Evolutionary conservation across 1,284 basidiomycete species (phyloP).

Genomic region (Retiboletus flavoniger): DNA sequence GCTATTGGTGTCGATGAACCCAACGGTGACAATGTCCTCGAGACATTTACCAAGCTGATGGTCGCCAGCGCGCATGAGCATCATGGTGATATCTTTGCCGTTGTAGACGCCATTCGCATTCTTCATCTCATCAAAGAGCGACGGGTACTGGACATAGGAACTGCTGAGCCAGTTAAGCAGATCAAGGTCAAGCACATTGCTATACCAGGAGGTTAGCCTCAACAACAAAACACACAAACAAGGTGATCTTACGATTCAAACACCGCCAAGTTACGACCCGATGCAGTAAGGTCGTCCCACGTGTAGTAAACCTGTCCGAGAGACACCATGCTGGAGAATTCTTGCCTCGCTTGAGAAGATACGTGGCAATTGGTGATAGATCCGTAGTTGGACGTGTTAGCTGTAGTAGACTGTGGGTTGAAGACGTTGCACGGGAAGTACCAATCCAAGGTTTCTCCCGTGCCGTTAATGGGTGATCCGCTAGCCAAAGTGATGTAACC

Average conservation of each 20-base stretch:
- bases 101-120: constrained; percentile 70
- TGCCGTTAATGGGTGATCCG: constrained; percentile 66
- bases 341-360: constrained; percentile 49
- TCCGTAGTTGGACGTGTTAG: constrained; percentile 73
- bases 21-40: constrained; percentile 82
- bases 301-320: constrained; percentile 90
- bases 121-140: constrained; percentile 79
- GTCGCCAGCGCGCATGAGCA: constrained; percentile 67
- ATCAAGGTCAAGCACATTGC: constrained; percentile 84
- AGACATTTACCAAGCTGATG: constrained; percentile 77
- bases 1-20: constrained; percentile 90
- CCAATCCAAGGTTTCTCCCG: constrained; percentile 65
- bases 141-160: constrained; percentile 78
- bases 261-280: constrained; percentile 80
- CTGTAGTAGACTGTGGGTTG: constrained; percentile 61
- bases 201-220: constrained; percentile 35
- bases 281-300: constrained; percentile 80
- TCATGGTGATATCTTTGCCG: constrained; percentile 84
- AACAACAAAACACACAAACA: constrained; percentile 1
- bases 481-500: constrained; percentile 72
- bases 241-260: constrained; percentile 74
- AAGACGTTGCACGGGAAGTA: constrained; percentile 96
- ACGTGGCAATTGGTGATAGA: constrained; percentile 71
- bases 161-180: constrained; percentile 83
- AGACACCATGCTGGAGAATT: constrained; percentile 50